Conservation (phyloP, 2,329 filamentous ascomycete genomes). For the Fusarium drepaniforme region DNA sequence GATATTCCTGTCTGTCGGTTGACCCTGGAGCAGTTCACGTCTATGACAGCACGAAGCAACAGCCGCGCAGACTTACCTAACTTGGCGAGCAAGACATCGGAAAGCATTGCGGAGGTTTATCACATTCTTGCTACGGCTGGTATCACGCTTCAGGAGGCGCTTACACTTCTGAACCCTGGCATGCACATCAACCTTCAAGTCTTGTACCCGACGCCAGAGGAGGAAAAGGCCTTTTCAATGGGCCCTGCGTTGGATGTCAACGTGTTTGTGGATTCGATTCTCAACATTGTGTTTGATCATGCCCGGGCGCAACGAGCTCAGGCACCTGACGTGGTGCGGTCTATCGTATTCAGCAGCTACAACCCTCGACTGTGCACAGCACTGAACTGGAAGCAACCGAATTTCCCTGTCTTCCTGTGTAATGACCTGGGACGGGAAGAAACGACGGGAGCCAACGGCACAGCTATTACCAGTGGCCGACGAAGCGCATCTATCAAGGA, state of each 20-base stretch:
- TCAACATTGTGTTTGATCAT: conserved; percentile 91
- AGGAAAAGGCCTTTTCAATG: conserved; percentile 78
- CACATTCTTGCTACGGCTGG: conserved; percentile 80
- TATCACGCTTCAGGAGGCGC: conserved; percentile 81
- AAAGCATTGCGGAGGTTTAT: conserved; percentile 75
- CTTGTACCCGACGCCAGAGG: conserved; percentile 82
- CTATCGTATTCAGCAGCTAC: conserved; percentile 94
- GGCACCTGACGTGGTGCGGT: conserved; percentile 79
- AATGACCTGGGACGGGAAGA: conserved; percentile 85
- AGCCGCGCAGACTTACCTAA: conserved; percentile 58
- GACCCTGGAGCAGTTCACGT: conserved; percentile 78
- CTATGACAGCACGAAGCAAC: conserved; percentile 59
- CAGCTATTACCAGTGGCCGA: conserved; percentile 70
- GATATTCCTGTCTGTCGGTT: conserved; percentile 86
- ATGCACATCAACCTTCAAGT: conserved; percentile 95
- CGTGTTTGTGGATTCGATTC: conserved; percentile 83
- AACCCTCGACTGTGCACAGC: conserved; percentile 92
- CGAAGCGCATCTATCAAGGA: conserved; percentile 92
- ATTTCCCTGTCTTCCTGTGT: conserved; percentile 95
- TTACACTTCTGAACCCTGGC: conserved; percentile 79
- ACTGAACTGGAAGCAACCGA: conserved; percentile 99
- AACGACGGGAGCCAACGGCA: conserved; percentile 51
- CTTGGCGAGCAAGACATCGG: conserved; percentile 60
- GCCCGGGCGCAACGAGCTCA: conserved; percentile 75
- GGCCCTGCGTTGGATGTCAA: conserved; percentile 88